Evolutionary conservation across 768 basidiomycete genomes (phyloP), one percentile per base, ranked within the genome.

Genomic region (Pholiota conissans): DNA sequence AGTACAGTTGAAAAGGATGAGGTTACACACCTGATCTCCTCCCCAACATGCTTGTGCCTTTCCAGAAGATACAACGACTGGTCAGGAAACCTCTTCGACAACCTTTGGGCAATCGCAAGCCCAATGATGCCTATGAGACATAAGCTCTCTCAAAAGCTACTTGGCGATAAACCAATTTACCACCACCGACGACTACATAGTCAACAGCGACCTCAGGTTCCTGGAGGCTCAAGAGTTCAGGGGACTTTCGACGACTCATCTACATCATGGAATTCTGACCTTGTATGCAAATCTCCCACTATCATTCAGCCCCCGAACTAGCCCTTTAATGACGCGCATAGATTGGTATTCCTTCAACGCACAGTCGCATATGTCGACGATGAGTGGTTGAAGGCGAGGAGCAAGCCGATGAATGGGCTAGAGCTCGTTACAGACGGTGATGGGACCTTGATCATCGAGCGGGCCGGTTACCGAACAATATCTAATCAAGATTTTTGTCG

Each of bases 141-240:
- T 54, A n/a, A 20, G 49, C 29, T 26, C 13, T 11, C 18, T 1
- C 8, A 32, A 45, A 34, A 42, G 29, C 30, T n/a, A 55, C 26
- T 47, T 32, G 24, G 10, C 45, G 40, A 52, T 53, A 37, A 45
- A 20, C 26, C 30, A 24, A 45, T 71, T 61, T 61, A 84, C 94
- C 96, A 75, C 89, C 96, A 10, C 96, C 96, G 22, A 98, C 78
- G 14, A 98, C 82, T 22, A 97, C 75, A 69, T 90, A 87, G 68
- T 98, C 96, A 28, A 95, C 85, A 1, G 75, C 78, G 30, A 75
- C 79, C 61, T 91, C 87, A 3, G 95, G 92, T 14, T 73, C 70
- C 84, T 91, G 32, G 18, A 35, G 47, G 11, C 22, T 3, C 22
- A 9, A 16, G 3, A 29, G 29, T 27, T 32, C 30, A 29, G 8